A percentile compares a stretch with the other conserved stretches of the same genome.
Conservation (phyloP, 805 yeast genomes). For the Ogataea kodamae region DNA sequence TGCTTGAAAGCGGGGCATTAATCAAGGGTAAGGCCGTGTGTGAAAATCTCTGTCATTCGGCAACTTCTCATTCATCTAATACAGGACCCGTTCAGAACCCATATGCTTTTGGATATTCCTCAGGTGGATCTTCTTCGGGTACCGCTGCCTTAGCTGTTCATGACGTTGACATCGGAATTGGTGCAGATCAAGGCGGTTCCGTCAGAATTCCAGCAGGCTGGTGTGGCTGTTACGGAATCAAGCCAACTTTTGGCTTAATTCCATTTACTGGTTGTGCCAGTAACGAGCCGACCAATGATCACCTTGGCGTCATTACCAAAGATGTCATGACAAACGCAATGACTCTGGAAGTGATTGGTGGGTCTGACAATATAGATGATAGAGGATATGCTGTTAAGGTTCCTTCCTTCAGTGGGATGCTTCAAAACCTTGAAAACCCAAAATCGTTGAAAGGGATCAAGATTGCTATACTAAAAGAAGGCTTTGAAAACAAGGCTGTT, state of each 20-base stretch:
- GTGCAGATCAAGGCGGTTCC: slow-evolving; percentile 43
- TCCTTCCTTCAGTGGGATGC: slow-evolving; percentile 21
- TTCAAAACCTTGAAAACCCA: slow-evolving; percentile 24
- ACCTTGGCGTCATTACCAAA: slow-evolving; percentile 36
- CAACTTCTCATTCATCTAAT: slow-evolving; percentile 30
- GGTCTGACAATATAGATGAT: slow-evolving; percentile 34
- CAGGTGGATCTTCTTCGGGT: slow-evolving; percentile 52
- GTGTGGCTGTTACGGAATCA: slow-evolving; percentile 37
- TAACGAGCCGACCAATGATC: slow-evolving; percentile 35
- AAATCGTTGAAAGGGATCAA: slow-evolving; percentile 26
- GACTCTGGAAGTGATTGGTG: slow-evolving; percentile 34
- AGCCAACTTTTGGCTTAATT: slow-evolving; percentile 45
- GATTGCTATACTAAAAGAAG: slow-evolving; percentile 35
- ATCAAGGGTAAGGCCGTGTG: slow-evolving; percentile 35
- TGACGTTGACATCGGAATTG: slow-evolving; percentile 37
- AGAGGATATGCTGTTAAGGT: slow-evolving; percentile 11
- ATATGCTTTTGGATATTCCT: slow-evolving; percentile 25
- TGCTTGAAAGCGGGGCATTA: slow-evolving; percentile 33
- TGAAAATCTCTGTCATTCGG: slow-evolving; percentile 32
- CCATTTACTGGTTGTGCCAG: slow-evolving; percentile 36
- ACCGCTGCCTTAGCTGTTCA: slow-evolving; percentile 38
- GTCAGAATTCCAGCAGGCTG: slow-evolving; percentile 43
- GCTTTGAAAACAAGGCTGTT: slow-evolving; percentile 32
- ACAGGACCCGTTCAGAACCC: slow-evolving; percentile 47
- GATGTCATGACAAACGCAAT: slow-evolving; percentile 34